Percentiles rank a stretch among this genome's conserved stretches.
Conservation (phyloP, 202 grass and related monocot species). For the Carex arenaria region DNA sequence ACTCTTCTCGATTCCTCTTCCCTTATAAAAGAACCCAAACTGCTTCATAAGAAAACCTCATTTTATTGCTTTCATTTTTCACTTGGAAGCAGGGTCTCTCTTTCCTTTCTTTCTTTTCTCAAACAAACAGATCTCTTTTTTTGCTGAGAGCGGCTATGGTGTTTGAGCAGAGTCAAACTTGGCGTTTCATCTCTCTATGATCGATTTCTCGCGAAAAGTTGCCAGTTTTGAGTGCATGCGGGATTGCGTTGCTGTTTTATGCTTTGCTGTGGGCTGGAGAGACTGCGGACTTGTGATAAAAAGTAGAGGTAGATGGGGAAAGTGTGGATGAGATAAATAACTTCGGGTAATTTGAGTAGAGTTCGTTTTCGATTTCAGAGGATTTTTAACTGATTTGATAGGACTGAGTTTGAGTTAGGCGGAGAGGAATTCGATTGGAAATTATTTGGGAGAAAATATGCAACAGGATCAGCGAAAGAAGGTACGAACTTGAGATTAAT, state of each 20-base stretch:
- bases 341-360: not conserved
- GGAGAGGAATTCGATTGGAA: not conserved
- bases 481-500: conserved; percentile 6
- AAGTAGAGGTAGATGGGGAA: conserved; percentile 9
- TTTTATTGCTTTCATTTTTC: not conserved
- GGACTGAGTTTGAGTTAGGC: conserved; percentile 2
- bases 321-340: conserved; percentile 26
- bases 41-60: not conserved
- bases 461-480: conserved; percentile 44
- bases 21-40: conserved; percentile 17
- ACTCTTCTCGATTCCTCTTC: not conserved
- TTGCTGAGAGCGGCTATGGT: not conserved
- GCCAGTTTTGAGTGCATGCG: conserved; percentile 12
- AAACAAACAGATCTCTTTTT: not conserved
- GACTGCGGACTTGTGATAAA: conserved; percentile 6
- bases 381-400: not conserved
- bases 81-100: not conserved
- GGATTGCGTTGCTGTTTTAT: conserved; percentile 15
- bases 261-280: conserved; percentile 9
- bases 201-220: conserved; percentile 22
- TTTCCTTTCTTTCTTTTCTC: not conserved
- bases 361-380: not conserved
- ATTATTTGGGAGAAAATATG: conserved; percentile 21
- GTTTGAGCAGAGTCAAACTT: not conserved
- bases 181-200: conserved; percentile 7